Percentiles rank a stretch among this genome's conserved stretches.
Evolutionary conservation across 1,284 basidiomycete genomes (phyloP).

Genomic region (Vanrija sp.): DNA sequence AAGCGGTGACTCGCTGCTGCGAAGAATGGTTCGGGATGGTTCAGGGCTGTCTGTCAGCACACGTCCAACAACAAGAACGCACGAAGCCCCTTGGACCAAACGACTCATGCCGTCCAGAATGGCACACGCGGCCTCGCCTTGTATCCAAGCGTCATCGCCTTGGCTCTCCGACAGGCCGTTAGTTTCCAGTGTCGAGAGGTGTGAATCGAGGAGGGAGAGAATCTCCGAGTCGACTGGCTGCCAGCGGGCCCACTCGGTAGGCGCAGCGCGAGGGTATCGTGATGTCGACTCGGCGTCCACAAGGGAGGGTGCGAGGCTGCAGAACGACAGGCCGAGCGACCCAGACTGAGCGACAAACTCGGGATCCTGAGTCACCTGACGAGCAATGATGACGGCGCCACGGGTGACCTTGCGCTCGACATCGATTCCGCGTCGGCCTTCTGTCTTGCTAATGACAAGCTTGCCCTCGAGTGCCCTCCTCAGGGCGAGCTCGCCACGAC

Average conservation of each 20-base stretch:
- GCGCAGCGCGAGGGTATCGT: slow-evolving; percentile 22
- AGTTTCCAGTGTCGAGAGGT: slow-evolving; percentile 27
- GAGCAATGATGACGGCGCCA: slow-evolving; percentile 37
- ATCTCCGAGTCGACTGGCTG: slow-evolving; percentile 40
- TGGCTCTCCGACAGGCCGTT: slow-evolving; percentile 11
- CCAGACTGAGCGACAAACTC: slow-evolving; percentile 17
- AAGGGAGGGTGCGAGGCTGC: slow-evolving; percentile 34
- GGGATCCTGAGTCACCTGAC: slow-evolving; percentile 26
- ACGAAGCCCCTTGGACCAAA: slow-evolving; percentile 24
- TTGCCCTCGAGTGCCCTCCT: slow-evolving; percentile 35
- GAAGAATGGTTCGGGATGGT: slow-evolving; percentile 1
- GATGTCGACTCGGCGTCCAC: slow-evolving; percentile 31
- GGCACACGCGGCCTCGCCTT: slow-evolving; percentile 38
- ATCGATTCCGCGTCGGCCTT: slow-evolving; percentile 19
- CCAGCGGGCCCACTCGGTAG: slow-evolving; percentile 28
- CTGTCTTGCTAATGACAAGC: slow-evolving; percentile 11
- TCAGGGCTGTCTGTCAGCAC: background rate
- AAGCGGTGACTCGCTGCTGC: slow-evolving; percentile 12
- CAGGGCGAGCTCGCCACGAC: slow-evolving; percentile 35
- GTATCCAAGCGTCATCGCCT: slow-evolving; percentile 36
- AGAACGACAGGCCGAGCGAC: slow-evolving; percentile 21
- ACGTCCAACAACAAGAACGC: slow-evolving; percentile 5
- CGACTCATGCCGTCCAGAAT: slow-evolving; percentile 31
- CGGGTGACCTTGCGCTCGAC: slow-evolving; percentile 34
- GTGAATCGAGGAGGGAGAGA: slow-evolving; percentile 38